Percentiles rank a stretch among this genome's conserved stretches.
These are phyloP conservation scores for Russula griseocarnosa DNA, from an alignment of 768 basidiomycete species.

Conservation along the genomic window DNA sequence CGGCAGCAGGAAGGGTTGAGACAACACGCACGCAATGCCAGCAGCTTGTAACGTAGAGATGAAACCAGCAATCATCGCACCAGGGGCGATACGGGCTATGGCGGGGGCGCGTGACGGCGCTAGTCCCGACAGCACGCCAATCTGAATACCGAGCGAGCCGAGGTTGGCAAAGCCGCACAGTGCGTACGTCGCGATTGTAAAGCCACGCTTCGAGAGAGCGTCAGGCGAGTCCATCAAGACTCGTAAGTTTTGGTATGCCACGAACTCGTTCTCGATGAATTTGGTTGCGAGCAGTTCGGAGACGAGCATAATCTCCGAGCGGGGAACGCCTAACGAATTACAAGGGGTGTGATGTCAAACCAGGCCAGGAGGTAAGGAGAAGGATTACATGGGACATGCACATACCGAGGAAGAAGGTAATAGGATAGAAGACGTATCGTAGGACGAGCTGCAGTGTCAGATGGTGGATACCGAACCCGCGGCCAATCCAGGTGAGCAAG, in stretches of 20 bases:
- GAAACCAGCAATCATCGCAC: slow-evolving; percentile 70
- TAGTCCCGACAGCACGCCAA: slow-evolving; percentile 67
- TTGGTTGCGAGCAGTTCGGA: slow-evolving; percentile 81
- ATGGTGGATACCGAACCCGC: slow-evolving; percentile 75
- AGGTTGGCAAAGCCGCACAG: slow-evolving; percentile 91
- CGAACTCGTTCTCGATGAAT: slow-evolving; percentile 83
- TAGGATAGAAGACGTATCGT: slow-evolving; percentile 84
- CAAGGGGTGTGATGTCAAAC: background rate
- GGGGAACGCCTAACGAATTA: slow-evolving; percentile 57
- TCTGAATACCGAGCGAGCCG: slow-evolving; percentile 81
- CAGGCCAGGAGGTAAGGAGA: slow-evolving; percentile 2
- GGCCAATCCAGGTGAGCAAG: slow-evolving; percentile 83
- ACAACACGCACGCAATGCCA: slow-evolving; percentile 48
- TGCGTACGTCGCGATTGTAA: slow-evolving; percentile 79
- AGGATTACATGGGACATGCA: background rate
- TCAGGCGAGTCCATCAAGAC: slow-evolving; percentile 42
- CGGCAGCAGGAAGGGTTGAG: background rate
- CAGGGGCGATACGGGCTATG: slow-evolving; percentile 65
- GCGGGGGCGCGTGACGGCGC: slow-evolving; percentile 64
- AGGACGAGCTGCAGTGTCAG: slow-evolving; percentile 82
- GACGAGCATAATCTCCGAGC: slow-evolving; percentile 74
- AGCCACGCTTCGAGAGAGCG: slow-evolving; percentile 68
- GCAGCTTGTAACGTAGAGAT: slow-evolving; percentile 60
- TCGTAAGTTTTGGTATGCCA: slow-evolving; percentile 61
- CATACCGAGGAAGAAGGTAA: slow-evolving; percentile 67